These are phyloP conservation scores for Capsella bursapastoris DNA, from an alignment of 345 rosid species.

Conservation along the genomic window DNA sequence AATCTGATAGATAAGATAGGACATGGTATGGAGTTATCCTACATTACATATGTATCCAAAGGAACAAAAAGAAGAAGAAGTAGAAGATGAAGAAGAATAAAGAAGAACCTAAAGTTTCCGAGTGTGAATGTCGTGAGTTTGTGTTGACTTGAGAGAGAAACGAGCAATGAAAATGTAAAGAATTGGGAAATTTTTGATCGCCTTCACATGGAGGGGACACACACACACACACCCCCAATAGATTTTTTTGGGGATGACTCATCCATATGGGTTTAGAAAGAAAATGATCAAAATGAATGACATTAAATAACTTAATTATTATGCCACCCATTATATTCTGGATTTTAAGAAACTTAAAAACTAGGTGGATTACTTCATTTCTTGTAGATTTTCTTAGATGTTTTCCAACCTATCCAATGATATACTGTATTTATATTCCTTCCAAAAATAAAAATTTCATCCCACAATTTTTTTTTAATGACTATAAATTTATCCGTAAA, in stretches of 20 bases:
- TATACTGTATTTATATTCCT: too few species aligned
- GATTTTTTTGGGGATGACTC: slow-evolving; percentile 16
- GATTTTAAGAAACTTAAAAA: not conserved
- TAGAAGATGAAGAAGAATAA: not conserved
- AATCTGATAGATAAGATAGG: too few species aligned
- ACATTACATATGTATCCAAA: not conserved
- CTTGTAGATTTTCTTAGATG: too few species aligned
- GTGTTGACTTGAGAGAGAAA: slow-evolving; percentile 32
- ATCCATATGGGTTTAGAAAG: not conserved
- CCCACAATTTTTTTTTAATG: too few species aligned
- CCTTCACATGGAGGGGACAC: slow-evolving; percentile 45
- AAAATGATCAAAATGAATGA: not conserved
- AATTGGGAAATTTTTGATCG: not conserved
- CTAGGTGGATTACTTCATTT: too few species aligned
- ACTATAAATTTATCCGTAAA: too few species aligned
- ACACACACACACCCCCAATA: not conserved
- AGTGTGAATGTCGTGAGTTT: slow-evolving; percentile 28
- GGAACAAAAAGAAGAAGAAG: too few species aligned
- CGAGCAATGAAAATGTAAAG: slow-evolving; percentile 17
- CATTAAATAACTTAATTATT: not conserved
- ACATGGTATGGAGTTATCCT: not conserved
- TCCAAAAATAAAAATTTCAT: too few species aligned
- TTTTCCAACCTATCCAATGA: too few species aligned
- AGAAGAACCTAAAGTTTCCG: not conserved
- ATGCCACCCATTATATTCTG: slow-evolving; percentile 1